These are phyloP conservation scores for Exsudoporus floridanus DNA, from an alignment of 1,284 basidiomycete species.

Conservation along the genomic window DNA sequence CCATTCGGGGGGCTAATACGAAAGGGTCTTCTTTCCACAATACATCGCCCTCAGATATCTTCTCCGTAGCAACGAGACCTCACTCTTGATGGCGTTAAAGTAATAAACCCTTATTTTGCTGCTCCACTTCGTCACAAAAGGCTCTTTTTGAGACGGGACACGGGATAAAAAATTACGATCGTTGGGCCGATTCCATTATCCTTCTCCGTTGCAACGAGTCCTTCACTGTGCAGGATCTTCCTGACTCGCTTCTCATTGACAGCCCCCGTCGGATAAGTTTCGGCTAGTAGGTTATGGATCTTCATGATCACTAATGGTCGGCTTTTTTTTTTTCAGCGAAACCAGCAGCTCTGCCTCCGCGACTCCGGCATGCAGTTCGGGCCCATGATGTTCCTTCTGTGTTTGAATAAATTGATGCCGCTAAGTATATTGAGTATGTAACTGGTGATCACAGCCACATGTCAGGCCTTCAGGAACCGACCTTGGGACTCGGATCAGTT, in stretches of 20 bases:
- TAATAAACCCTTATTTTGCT: conserved; percentile 65
- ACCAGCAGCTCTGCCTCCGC: conserved; percentile 49
- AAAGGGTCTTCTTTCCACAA: conserved; percentile 85
- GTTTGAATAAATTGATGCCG: not conserved
- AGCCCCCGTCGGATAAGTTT: conserved; percentile 62
- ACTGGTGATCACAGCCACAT: not conserved
- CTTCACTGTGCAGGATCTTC: conserved; percentile 64
- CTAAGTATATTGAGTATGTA: not conserved
- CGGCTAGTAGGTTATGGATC: conserved; percentile 62
- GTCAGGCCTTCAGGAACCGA: conserved; percentile 6
- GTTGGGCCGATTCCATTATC: not conserved
- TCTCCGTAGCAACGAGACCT: conserved; percentile 71
- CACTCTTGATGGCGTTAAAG: conserved; percentile 75
- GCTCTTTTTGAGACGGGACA: conserved; percentile 64
- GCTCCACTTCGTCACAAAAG: conserved; percentile 63
- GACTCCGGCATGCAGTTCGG: conserved; percentile 18
- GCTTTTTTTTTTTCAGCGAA: conserved; percentile 50
- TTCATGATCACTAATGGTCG: conserved; percentile 69
- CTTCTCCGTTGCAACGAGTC: conserved; percentile 44
- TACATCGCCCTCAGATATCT: conserved; percentile 68
- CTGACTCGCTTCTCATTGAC: conserved; percentile 81
- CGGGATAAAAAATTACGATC: conserved; percentile 47
- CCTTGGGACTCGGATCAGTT: not conserved
- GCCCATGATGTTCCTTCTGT: conserved; percentile 15
- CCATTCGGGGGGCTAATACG: conserved; percentile 70